Base-by-base conservation (phyloP, 1,139 yeast genomes). In the Protomyces gravidus region DNA sequence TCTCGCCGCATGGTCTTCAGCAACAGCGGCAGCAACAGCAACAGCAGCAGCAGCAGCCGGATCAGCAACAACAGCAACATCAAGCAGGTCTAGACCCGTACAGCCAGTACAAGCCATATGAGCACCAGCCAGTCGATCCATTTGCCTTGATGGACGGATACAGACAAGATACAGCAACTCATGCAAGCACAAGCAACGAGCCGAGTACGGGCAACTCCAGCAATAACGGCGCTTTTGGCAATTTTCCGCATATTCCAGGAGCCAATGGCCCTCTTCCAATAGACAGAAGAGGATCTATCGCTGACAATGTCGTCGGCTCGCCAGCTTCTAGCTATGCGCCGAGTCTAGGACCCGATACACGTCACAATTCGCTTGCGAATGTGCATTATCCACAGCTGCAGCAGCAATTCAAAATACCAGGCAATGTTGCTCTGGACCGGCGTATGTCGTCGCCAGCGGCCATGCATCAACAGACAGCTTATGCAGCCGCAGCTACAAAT, bases 261-360 rank as follows among this genome's bases (percentile, higher is more conserved):
- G 42, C 42, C 1, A 36, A 36, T 36, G 42, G 42, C 11, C 42
- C 42, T 9, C 5, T 36, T 6, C 19, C 42, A 6, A 36, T 36
- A 15, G 42, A 36, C 9, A 6, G 21, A 11, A 19, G 42, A 2
- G 19, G 23, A n/a, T 15, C 19, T 9, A 13, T 17, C 7, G 19
- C 21, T 4, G 42, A 36, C 5, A 49, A 45, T 25, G 28, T 53
- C 39, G 32, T 50, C 25, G 58, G 49, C 13, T 53, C 58, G 7
- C 58, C 58, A 27, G 40, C 47, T 9, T 53, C 58, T n/a, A 45
- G 51, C 27, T 53, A 53, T 19, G 51, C 58, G 9, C 58, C 58
- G 2, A 53, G 51, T 36, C 45, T 53, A 6, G 42, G 42, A 9
- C 27, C 58, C 11, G 58, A 53, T 26, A 50, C 51, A n/a, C 36